Evolutionary conservation across 768 basidiomycete genomes (phyloP), one percentile per base, ranked within the genome.

Genomic region (Pisolithus tinctorius): DNA sequence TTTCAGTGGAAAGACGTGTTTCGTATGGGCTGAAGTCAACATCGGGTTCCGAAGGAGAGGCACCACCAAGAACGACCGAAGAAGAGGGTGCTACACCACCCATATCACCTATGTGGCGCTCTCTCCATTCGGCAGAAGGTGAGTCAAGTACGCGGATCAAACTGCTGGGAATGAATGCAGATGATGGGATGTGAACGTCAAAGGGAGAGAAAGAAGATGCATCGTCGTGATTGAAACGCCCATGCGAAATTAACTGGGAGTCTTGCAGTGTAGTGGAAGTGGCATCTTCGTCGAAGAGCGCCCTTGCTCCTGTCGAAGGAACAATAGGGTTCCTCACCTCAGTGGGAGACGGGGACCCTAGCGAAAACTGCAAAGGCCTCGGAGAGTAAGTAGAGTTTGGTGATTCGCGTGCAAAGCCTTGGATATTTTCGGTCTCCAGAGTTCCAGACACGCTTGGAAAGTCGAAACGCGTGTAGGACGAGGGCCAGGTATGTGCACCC

Each of bases 121-220:
- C 64, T 41, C 75, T 74, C 77, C 81, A 82, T 54, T 80, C 78
- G 45, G 75, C 75, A 48, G 81, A 79, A 26, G 84, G 67, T 23
- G 82, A 79, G 47, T 75, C 69, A 55, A 82, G 60, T 16, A 69
- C 58, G 26, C 60, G 69, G 50, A 67, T 77, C 27, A 83, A 68
- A 59, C 76, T 74, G 44, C 75, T 74, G 31, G 83, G 79, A 51
- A 86, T 79, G 50, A 81, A 67, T 9, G 76, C 74, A 45, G 76
- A 68, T 25, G 77, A 75, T n/a, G 63, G 62, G 1, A 63, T 57
- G 26, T 55, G 62, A 23, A 54, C 55, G 52, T 81, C 81, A 55
- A 86, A 85, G 6, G 82, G 80, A 31, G 78, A 75, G 62, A 84
- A 83, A 3, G 67, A 39, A 55, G 56, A 30, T 57, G 54, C 46